A percentile compares a stretch with the other conserved stretches of the same genome.
These are phyloP conservation scores for Aciculoconidium aculeatum DNA, from an alignment of 805 yeast species.

Conservation along the genomic window DNA sequence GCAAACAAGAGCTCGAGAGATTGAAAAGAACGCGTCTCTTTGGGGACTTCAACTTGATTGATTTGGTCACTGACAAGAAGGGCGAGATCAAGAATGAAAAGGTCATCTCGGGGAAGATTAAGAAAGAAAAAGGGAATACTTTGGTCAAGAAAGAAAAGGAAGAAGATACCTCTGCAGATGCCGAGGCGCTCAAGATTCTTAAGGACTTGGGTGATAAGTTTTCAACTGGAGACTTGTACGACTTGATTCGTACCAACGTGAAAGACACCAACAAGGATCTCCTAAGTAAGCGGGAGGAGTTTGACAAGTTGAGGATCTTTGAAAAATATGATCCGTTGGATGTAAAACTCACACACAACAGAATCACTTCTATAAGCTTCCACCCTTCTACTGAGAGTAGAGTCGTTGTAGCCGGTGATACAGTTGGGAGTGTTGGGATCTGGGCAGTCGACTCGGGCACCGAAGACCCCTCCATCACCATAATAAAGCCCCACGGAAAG, in stretches of 20 bases:
- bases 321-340: conserved; percentile 61
- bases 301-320: conserved; percentile 46
- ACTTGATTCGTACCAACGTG: conserved; percentile 33
- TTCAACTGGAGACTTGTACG: conserved; percentile 69
- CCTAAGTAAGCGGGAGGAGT: conserved; percentile 45
- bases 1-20: conserved; percentile 39
- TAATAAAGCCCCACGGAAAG: conserved; percentile 70
- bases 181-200: conserved; percentile 27
- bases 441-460: conserved; percentile 62
- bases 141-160: conserved; percentile 6
- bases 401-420: conserved; percentile 81
- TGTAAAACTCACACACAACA: conserved; percentile 60
- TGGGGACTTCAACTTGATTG: conserved; percentile 62
- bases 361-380: conserved; percentile 69
- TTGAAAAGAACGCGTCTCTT: conserved; percentile 53
- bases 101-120: too few species aligned
- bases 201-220: conserved; percentile 43
- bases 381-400: conserved; percentile 68
- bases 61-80: conserved; percentile 41
- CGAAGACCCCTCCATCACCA: conserved; percentile 48
- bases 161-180: conserved; percentile 12
- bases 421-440: conserved; percentile 77
- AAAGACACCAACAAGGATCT: conserved; percentile 31
- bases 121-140: too few species aligned
- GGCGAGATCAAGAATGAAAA: conserved; percentile 30